Evolutionary conservation across 2,329 filamentous ascomycete species (phyloP), one percentile per base, ranked within the genome.

Genomic region (Ophiocordyceps camponoti-rufipedis): DNA sequence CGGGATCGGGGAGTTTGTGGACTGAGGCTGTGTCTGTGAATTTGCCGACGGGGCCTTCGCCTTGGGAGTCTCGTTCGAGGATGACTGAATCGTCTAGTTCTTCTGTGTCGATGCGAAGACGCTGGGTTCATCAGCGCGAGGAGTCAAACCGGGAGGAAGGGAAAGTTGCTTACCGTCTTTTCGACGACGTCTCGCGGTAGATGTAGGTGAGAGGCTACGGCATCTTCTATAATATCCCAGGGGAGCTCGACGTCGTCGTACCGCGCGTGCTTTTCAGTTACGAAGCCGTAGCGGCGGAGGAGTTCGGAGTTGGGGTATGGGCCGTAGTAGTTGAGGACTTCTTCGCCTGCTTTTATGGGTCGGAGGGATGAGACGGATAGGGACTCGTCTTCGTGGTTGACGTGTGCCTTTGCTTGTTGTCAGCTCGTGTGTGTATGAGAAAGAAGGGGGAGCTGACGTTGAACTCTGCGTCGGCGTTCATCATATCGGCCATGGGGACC

Each of bases 281-380:
- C 77, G 55, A 94, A 94, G 16, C 88, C 88, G 53, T 94, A 94
- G 13, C 87, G 72, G 33, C 88, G 72, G 11, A 94, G 70, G 8
- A 94, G 68, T 56, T 95, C 87, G 1, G 83, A 82, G 48, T 84
- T 82, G 10, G 86, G 82, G 3, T 93, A 74, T 6, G 86, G 79
- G 0, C 88, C 88, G 52, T 94, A 94, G 62, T 94, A 88, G 58
- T 94, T 94, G 57, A 88, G 75, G 16, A 94, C 75, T 59, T 94
- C 83, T 46, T 85, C 75, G 6, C 83, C 83, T 0, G 74, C 71
- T 23, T 62, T 63, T 54, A 94, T 86, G 1, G 73, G 63, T 41
- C 78, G 75, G 48, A 88, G 68, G 0, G 82, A 70, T 23, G 78
- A 82, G 60, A 91, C 89, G 3, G 79, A 78, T 9, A 94, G 67